A percentile compares a stretch with the other conserved stretches of the same genome.
phyloP scores from a whole-genome alignment of 179 eudicot genomes.

The Patellifolia procumbens region DNA sequence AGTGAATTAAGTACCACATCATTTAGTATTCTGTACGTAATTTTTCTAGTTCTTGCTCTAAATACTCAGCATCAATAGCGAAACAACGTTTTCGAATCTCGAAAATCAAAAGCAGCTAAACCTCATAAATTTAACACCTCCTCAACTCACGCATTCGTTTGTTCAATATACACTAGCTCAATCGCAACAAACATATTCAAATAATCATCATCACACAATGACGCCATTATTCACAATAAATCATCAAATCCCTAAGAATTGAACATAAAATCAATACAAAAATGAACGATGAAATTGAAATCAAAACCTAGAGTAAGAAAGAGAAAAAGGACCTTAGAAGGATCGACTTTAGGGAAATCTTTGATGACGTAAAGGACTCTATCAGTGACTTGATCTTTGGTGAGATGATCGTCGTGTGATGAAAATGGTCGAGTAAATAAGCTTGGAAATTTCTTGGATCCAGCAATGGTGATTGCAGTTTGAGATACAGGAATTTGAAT shows the following conservation, averaged over 20 bases:
- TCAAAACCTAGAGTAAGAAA: background rate
- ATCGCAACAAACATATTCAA: constrained; percentile 1
- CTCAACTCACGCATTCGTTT: background rate
- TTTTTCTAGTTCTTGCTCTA: background rate
- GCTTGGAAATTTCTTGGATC: constrained; percentile 21
- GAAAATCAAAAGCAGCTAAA: background rate
- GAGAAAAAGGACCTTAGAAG: constrained; percentile 60
- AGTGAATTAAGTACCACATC: too few relatives aligned
- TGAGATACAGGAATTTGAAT: constrained; percentile 34
- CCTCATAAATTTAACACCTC: background rate
- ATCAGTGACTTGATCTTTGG: constrained; percentile 59
- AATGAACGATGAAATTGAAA: background rate
- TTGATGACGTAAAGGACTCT: constrained; percentile 80
- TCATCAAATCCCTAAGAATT: background rate
- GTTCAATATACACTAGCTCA: background rate
- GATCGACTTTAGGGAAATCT: constrained; percentile 87
- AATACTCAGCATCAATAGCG: background rate
- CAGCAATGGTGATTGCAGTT: background rate
- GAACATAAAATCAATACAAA: background rate
- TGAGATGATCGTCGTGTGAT: constrained; percentile 73
- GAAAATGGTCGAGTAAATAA: constrained; percentile 39
- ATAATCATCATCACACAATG: constrained; percentile 13
- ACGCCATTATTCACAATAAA: background rate
- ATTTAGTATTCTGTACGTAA: background rate
- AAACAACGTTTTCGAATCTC: background rate